Evolutionary conservation across 805 yeast genomes (phyloP).

Genomic region (Wickerhamomyces canadensis): DNA sequence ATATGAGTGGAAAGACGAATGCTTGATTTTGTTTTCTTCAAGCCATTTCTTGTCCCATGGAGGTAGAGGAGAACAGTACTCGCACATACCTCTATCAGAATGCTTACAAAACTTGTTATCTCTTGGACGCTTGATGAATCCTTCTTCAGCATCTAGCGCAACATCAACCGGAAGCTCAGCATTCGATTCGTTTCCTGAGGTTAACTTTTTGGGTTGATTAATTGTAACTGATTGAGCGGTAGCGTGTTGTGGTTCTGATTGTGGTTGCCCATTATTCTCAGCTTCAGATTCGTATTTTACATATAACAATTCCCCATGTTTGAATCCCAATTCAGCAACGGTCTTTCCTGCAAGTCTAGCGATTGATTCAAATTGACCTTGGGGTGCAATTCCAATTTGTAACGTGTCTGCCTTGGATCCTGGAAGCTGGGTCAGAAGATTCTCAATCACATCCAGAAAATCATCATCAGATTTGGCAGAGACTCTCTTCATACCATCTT

Average conservation of each 20-base stretch:
- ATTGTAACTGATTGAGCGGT: conserved; percentile 10
- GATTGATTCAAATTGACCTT: conserved; percentile 24
- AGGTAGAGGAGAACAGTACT: conserved; percentile 90
- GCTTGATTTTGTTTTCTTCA: conserved; percentile 74
- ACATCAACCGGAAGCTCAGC: conserved; percentile 68
- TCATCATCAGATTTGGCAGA: conserved; percentile 39
- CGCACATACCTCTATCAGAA: conserved; percentile 95
- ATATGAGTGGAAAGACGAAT: conserved; percentile 80
- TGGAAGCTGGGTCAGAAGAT: conserved; percentile 25
- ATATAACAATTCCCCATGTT: conserved; percentile 45
- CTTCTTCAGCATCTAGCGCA: conserved; percentile 56
- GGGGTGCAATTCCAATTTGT: conserved; percentile 19
- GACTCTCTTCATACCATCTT: conserved; percentile 77
- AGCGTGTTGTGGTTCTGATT: conserved; percentile 1
- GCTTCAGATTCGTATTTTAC: conserved; percentile 14
- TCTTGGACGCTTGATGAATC: conserved; percentile 61
- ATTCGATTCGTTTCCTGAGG: no score
- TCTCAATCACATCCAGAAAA: conserved; percentile 40
- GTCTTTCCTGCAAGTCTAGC: conserved; percentile 24
- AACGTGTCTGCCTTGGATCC: conserved; percentile 23
- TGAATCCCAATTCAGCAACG: conserved; percentile 33
- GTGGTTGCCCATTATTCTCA: conserved; percentile 4
- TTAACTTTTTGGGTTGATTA: conserved; percentile 23
- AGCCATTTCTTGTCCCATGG: conserved; percentile 88
- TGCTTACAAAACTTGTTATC: conserved; percentile 76